A percentile compares a stretch with the other conserved stretches of the same genome.
Conservation (phyloP, 495 filamentous ascomycete genomes). For the Trichoderma erinaceum region DNA sequence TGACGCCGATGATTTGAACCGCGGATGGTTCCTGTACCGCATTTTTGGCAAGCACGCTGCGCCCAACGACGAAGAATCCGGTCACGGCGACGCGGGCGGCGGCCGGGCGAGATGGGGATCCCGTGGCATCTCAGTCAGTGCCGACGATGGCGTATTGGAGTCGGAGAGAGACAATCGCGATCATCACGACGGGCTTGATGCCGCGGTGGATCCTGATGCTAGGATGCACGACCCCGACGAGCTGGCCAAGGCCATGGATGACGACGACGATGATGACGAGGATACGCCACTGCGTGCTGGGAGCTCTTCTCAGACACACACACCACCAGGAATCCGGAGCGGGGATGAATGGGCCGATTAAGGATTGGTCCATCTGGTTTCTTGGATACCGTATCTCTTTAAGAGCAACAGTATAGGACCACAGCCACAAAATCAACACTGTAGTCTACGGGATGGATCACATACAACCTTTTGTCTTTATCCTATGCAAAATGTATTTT, state of each 20-base stretch:
- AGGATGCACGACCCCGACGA: slow-evolving; percentile 54
- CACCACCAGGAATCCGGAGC: neutral
- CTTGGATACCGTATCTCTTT: slow-evolving; percentile 1
- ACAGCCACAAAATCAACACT: neutral
- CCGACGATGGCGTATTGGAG: slow-evolving; percentile 66
- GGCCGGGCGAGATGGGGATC: slow-evolving; percentile 60
- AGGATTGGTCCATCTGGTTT: neutral
- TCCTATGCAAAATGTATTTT: neutral
- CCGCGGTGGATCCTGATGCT: slow-evolving; percentile 44
- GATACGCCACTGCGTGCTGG: slow-evolving; percentile 2
- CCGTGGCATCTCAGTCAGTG: slow-evolving; percentile 71
- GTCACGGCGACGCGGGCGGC: slow-evolving; percentile 28
- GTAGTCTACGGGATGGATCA: neutral
- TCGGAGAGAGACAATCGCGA: slow-evolving; percentile 31
- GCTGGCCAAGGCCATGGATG: slow-evolving; percentile 45
- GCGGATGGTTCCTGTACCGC: slow-evolving; percentile 65
- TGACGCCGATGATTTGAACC: slow-evolving; percentile 81
- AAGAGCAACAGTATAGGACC: neutral
- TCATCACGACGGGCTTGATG: slow-evolving; percentile 31
- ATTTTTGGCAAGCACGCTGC: slow-evolving; percentile 41
- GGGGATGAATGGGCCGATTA: slow-evolving; percentile 8
- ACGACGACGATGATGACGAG: slow-evolving; percentile 38
- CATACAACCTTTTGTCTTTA: neutral
- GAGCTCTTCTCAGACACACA: neutral
- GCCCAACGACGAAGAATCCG: slow-evolving; percentile 44